Evolutionary conservation across 768 basidiomycete species (phyloP).

Genomic region (Lentinus brumalis): DNA sequence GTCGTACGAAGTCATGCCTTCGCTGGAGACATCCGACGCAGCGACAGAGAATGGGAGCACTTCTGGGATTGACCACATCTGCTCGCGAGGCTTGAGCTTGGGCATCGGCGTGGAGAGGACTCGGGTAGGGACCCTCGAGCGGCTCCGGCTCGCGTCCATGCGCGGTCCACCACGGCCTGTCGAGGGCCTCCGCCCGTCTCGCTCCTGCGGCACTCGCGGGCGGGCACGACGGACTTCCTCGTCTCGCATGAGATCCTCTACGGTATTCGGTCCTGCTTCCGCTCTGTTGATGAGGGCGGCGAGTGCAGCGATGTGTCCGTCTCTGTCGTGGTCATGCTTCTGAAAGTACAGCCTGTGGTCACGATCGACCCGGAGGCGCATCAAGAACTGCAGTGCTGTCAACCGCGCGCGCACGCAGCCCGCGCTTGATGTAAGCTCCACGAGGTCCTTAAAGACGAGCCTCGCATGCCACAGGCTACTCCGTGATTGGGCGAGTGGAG

Average conservation of each 20-base stretch:
- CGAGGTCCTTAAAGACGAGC: conserved; percentile 52
- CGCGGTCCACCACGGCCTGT: conserved; percentile 52
- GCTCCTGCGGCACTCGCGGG: conserved; percentile 50
- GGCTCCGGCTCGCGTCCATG: conserved; percentile 58
- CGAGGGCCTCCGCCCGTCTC: conserved; percentile 52
- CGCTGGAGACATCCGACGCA: conserved; percentile 65
- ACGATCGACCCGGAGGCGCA: conserved; percentile 86
- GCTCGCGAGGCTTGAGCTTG: conserved; percentile 40
- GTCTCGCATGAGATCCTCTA: conserved; percentile 28
- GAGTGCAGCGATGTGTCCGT: conserved; percentile 58
- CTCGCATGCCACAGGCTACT: conserved; percentile 55
- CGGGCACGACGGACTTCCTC: conserved; percentile 47
- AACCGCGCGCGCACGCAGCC: conserved; percentile 65
- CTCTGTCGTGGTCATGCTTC: conserved; percentile 51
- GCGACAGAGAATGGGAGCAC: conserved; percentile 52
- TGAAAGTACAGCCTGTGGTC: conserved; percentile 84
- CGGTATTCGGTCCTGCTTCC: conserved; percentile 26
- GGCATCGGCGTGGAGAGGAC: conserved; percentile 19
- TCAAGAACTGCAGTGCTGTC: conserved; percentile 79
- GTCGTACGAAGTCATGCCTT: conserved; percentile 68
- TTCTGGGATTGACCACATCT: conserved; percentile 75
- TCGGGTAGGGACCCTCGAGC: conserved; percentile 52
- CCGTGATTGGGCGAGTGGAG: conserved; percentile 53
- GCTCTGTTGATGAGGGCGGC: conserved; percentile 65
- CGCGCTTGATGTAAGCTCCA: conserved; percentile 48